Evolutionary conservation across 2,329 filamentous ascomycete genomes (phyloP).

Genomic region (Phialophora macrospora): DNA sequence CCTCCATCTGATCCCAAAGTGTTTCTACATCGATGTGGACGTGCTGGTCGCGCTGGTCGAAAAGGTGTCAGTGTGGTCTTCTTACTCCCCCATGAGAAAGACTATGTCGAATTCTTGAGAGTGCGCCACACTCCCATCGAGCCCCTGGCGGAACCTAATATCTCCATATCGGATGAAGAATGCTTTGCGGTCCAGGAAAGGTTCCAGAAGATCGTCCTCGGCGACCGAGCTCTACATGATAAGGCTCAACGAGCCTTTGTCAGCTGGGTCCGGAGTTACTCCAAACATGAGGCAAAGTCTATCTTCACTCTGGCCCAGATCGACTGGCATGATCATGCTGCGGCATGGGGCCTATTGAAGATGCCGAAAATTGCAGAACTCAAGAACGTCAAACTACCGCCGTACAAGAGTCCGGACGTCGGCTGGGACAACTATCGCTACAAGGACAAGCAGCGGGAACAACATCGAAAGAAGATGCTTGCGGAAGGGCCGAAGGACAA

Average conservation of each 20-base stretch:
- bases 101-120: constrained; percentile 84
- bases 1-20: constrained; percentile 86
- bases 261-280: constrained; percentile 89
- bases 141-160: constrained; percentile 61
- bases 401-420: constrained; percentile 64
- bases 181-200: constrained; percentile 61
- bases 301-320: constrained; percentile 85
- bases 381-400: constrained; percentile 72
- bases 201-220: constrained; percentile 63
- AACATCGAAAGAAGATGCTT: constrained; percentile 64
- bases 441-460: constrained; percentile 73
- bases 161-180: constrained; percentile 66
- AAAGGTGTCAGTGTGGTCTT: constrained; percentile 85
- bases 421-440: constrained; percentile 73
- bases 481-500: constrained; percentile 43
- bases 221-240: constrained; percentile 74
- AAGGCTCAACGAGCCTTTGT: constrained; percentile 92
- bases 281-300: constrained; percentile 84
- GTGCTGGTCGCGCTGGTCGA: constrained; percentile 66
- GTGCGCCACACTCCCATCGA: constrained; percentile 84
- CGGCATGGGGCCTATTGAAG: constrained; percentile 82
- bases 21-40: constrained; percentile 69
- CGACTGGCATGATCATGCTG: constrained; percentile 80
- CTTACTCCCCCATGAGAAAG: constrained; percentile 85
- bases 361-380: constrained; percentile 94